phyloP scores from a whole-genome alignment of 495 filamentous ascomycete species.

The Penicillium ochrochloron region DNA sequence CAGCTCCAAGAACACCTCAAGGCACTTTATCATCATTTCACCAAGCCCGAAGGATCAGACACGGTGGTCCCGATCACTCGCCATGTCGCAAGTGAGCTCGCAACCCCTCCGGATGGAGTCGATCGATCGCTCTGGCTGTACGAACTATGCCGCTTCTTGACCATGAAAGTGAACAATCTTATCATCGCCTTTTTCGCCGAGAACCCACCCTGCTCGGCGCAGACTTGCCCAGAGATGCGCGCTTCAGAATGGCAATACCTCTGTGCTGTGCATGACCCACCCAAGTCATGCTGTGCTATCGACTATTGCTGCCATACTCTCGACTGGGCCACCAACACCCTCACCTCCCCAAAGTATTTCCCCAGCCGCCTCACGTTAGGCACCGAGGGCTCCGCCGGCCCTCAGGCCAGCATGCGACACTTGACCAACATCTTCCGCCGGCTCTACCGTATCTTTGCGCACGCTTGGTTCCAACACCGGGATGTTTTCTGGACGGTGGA shows the following conservation, averaged over 20 bases:
- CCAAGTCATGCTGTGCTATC: conserved; percentile 94
- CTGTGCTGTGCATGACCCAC: conserved; percentile 94
- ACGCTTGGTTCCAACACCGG: conserved; percentile 97
- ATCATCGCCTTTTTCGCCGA: conserved; percentile 93
- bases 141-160: conserved; percentile 93
- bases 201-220: conserved; percentile 78
- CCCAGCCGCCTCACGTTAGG: conserved; percentile 82
- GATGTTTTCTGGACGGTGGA: conserved; percentile 98
- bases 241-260: conserved; percentile 98
- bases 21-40: conserved; percentile 82
- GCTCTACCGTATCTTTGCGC: conserved; percentile 94
- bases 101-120: conserved; percentile 76
- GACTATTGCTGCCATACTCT: conserved; percentile 99
- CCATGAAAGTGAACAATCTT: conserved; percentile 87
- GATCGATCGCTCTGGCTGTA: conserved; percentile 94
- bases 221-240: conserved; percentile 96
- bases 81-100: conserved; percentile 71
- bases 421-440: conserved; percentile 92
- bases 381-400: conserved; percentile 63
- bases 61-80: conserved; percentile 69
- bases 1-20: conserved; percentile 98
- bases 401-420: conserved; percentile 70
- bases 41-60: conserved; percentile 61
- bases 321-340: conserved; percentile 91
- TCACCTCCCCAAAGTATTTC: conserved; percentile 90